Percentiles rank a stretch among this genome's conserved stretches.
These are phyloP conservation scores for Cyphellophora attinorum DNA, from an alignment of 2,329 filamentous ascomycete genomes.

Conservation along the genomic window DNA sequence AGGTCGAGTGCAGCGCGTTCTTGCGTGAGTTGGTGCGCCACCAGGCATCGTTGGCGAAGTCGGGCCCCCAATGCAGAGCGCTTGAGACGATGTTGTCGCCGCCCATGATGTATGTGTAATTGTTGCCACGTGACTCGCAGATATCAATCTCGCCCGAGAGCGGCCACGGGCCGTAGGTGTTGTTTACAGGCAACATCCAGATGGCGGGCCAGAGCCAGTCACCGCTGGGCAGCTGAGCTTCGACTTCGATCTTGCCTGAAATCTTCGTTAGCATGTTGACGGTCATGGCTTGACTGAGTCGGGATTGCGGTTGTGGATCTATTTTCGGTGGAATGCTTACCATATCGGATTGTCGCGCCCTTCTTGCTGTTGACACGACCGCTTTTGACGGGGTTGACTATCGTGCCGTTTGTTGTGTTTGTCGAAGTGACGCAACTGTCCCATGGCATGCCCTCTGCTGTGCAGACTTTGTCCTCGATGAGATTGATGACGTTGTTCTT, in stretches of 20 bases:
- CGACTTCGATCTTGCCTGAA: constrained; percentile 58
- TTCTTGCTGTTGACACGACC: constrained; percentile 19
- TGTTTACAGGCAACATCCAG: constrained; percentile 71
- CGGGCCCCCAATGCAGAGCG: constrained; percentile 73
- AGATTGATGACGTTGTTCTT: constrained; percentile 61
- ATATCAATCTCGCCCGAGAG: constrained; percentile 77
- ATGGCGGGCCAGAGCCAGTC: constrained; percentile 89
- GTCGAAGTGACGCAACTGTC: constrained; percentile 20
- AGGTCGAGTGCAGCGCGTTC: constrained; percentile 64
- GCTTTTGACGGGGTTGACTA: constrained; percentile 34
- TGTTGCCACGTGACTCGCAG: constrained; percentile 71
- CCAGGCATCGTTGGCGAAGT: constrained; percentile 63
- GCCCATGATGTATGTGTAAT: constrained; percentile 64
- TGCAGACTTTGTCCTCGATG: constrained; percentile 56
- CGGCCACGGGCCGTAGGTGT: constrained; percentile 69
- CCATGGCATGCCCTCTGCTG: constrained; percentile 37
- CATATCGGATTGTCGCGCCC: constrained; percentile 38
- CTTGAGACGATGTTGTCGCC: constrained; percentile 75
- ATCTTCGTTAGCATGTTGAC: too few relatives aligned
- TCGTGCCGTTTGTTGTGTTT: constrained; percentile 31
- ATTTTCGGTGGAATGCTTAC: too few relatives aligned
- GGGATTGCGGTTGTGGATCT: too few relatives aligned
- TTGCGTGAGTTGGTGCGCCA: constrained; percentile 76
- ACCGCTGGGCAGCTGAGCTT: constrained; percentile 62
- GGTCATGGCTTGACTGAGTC: too few relatives aligned